A percentile compares a stretch with the other conserved stretches of the same genome.
Conservation (phyloP, 1,139 yeast genomes). For the Debaryomyces nepalensis region DNA sequence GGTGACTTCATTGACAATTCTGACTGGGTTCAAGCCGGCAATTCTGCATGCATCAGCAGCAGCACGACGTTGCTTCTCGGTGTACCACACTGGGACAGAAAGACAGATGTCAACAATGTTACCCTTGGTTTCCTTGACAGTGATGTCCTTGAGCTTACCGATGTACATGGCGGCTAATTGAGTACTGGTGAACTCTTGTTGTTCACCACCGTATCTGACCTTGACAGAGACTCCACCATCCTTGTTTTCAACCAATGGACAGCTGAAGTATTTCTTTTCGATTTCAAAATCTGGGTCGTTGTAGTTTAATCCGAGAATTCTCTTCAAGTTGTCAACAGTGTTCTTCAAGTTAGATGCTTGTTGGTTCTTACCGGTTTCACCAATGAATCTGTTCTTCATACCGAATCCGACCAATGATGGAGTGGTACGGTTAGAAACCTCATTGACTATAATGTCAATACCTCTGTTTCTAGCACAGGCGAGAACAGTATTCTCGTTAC, state of each 20-base stretch:
- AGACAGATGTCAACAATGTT: slow-evolving; percentile 84
- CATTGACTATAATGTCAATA: slow-evolving; percentile 96
- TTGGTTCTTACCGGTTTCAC: slow-evolving; percentile 95
- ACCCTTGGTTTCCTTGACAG: slow-evolving; percentile 81
- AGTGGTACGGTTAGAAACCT: slow-evolving; percentile 96
- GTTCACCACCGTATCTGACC: slow-evolving; percentile 83
- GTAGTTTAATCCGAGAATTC: slow-evolving; percentile 80
- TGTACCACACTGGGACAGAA: slow-evolving; percentile 97
- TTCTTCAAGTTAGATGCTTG: slow-evolving; percentile 95
- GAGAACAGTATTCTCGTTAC: slow-evolving; percentile 90
- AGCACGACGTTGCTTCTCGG: slow-evolving; percentile 96
- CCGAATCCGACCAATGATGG: slow-evolving; percentile 97
- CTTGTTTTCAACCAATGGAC: slow-evolving; percentile 67
- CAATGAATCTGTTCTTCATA: slow-evolving; percentile 82
- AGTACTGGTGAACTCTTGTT: slow-evolving; percentile 78
- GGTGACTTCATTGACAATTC: slow-evolving; percentile 95
- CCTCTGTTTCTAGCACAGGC: slow-evolving; percentile 99
- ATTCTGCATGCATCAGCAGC: slow-evolving; percentile 93
- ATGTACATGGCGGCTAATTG: slow-evolving; percentile 95
- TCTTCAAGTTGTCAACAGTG: slow-evolving; percentile 92
- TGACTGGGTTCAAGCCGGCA: slow-evolving; percentile 97
- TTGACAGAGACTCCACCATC: slow-evolving; percentile 82
- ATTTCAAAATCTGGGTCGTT: slow-evolving; percentile 77
- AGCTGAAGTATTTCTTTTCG: slow-evolving; percentile 76
- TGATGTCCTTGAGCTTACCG: slow-evolving; percentile 83